phyloP scores from a whole-genome alignment of 257 asterid species.

The Rehmannia glutinosa region DNA sequence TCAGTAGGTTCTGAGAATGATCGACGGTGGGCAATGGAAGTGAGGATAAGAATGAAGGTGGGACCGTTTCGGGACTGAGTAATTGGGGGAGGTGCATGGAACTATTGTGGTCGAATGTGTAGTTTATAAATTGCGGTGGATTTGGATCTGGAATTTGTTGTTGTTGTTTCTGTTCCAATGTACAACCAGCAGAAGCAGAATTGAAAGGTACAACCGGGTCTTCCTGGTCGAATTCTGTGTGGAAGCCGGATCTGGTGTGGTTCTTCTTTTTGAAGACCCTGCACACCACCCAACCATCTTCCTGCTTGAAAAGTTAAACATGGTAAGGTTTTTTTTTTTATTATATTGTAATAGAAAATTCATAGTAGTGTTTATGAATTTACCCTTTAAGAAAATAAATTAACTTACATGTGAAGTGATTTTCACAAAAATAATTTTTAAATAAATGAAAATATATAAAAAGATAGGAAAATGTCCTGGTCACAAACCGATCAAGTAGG shows the following conservation, averaged over 20 bases:
- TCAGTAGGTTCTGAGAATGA: constrained; percentile 36
- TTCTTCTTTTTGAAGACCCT: constrained; percentile 66
- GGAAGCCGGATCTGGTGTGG: constrained; percentile 37
- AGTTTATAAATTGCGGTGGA: constrained; percentile 7
- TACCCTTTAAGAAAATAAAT: no score
- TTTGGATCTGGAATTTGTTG: constrained; percentile 23
- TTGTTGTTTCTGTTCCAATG: constrained; percentile 27
- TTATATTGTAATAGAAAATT: no score
- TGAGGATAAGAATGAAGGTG: constrained; percentile 25
- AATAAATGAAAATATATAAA: no score
- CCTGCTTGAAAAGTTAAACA: constrained; percentile 30
- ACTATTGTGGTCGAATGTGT: constrained; percentile 19
- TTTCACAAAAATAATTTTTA: no score
- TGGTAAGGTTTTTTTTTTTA: no score
- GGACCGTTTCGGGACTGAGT: constrained; percentile 42
- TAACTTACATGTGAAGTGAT: no score
- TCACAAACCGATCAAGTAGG: no score
- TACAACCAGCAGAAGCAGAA: background rate
- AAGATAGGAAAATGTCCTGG: no score
- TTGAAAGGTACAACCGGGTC: background rate
- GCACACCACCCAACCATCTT: constrained; percentile 82
- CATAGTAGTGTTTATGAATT: no score
- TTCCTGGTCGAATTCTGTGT: constrained; percentile 32
- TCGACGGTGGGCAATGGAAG: constrained; percentile 28
- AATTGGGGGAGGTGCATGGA: constrained; percentile 66